phyloP scores from a whole-genome alignment of 257 asterid genomes.

The Solanum pimpinellifolium region DNA sequence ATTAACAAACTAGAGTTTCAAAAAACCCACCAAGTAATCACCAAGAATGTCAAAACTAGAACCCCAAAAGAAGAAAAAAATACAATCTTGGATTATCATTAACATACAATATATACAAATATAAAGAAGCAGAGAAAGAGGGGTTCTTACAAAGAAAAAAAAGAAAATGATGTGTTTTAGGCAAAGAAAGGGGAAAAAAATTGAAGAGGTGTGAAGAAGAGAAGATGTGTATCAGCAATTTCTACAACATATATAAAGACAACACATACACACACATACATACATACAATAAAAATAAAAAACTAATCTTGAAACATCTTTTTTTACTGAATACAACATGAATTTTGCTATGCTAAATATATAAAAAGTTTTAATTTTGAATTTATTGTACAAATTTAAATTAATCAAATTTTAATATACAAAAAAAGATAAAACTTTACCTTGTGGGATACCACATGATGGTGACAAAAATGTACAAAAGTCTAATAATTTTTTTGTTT shows the following conservation, averaged over 20 bases:
- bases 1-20: neutral
- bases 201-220: constrained; percentile 12
- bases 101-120: neutral
- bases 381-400: neutral
- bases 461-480: constrained; percentile 6
- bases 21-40: constrained; percentile 2
- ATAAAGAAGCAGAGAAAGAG: constrained; percentile 5
- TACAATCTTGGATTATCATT: constrained; percentile 7
- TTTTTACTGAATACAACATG: neutral
- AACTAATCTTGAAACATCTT: neutral
- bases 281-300: neutral
- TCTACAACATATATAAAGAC: constrained; percentile 6
- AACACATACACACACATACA: neutral
- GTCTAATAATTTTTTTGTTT: neutral
- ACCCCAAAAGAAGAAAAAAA: neutral
- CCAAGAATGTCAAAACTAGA: neutral
- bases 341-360: neutral
- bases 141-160: constrained; percentile 40
- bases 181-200: constrained; percentile 37
- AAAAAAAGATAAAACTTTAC: no score
- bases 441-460: constrained; percentile 8
- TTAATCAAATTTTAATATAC: neutral
- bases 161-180: constrained; percentile 23
- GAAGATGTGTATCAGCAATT: constrained; percentile 36
- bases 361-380: neutral